Evolutionary conservation across 345 rosid species (phyloP).

Genomic region (Hibiscus mutabilis): DNA sequence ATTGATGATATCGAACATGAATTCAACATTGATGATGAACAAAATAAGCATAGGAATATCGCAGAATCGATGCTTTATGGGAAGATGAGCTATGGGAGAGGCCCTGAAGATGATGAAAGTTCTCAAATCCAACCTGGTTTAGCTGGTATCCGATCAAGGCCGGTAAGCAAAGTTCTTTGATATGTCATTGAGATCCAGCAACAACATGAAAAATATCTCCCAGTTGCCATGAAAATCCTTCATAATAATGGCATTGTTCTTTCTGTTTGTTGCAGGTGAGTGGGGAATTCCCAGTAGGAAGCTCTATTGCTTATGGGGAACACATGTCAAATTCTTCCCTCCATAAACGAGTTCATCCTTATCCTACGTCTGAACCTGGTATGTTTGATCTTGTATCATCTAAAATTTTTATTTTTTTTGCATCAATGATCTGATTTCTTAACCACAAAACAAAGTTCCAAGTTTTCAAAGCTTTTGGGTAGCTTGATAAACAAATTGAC

Average conservation of each 20-base stretch:
- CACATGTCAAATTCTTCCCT: conserved; percentile 54
- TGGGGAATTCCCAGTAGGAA: conserved; percentile 86
- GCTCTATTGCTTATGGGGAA: conserved; percentile 50
- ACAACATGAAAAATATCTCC: neutral
- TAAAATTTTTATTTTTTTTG: neutral
- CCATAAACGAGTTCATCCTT: conserved; percentile 88
- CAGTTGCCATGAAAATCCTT: neutral
- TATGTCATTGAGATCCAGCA: neutral
- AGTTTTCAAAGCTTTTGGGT: too few relatives aligned
- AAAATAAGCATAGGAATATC: conserved; percentile 49
- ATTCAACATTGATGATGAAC: conserved; percentile 76
- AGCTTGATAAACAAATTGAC: too few relatives aligned
- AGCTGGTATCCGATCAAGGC: conserved; percentile 63
- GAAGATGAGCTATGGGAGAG: conserved; percentile 97
- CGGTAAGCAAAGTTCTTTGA: conserved; percentile 30
- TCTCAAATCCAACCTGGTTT: conserved; percentile 61
- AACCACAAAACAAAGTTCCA: neutral
- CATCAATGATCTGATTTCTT: neutral
- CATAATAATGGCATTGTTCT: neutral
- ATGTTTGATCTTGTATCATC: neutral
- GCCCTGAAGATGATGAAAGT: conserved; percentile 73
- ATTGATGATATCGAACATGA: conserved; percentile 89
- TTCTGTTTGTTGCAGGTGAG: conserved; percentile 47
- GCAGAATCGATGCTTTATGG: conserved; percentile 90
- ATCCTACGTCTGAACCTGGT: conserved; percentile 83